Evolutionary conservation across 495 filamentous ascomycete genomes (phyloP), one percentile per base, ranked within the genome.

Genomic region (Penicilliopsis zonata): DNA sequence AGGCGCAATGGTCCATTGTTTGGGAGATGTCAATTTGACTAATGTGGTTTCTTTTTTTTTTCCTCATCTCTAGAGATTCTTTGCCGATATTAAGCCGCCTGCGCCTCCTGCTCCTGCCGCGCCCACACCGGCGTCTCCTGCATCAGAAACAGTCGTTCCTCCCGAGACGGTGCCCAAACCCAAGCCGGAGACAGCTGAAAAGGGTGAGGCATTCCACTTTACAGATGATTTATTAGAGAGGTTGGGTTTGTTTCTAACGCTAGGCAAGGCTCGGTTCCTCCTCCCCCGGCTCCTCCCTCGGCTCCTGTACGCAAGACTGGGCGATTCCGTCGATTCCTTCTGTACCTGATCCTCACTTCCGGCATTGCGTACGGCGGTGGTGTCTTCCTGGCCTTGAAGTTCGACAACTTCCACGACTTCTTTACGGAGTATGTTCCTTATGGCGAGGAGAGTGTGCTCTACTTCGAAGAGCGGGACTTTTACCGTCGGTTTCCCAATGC

Each of bases 401-500:
- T 78, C 41, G 90, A 98, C 62, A 94, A 88, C 55, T 95, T 95
- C 69, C 92, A 98, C 53, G 90, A 98, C 50, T 94, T 96, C 63
- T 98, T 98, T 63, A 96, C 92, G 27, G 87, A 94, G 58, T 98
- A 90, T 55, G 58, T 98, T 5, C 90, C 90, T 2, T 94, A 84
- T 37, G 92, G 88, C 33, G 90, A 98, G 59, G 82, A 94, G 43
- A 78, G 78, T 10, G 90, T 98, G 16, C 73, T 92, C n/a, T 96
- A 93, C 60, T 82, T 98, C 37, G 90, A 98, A 59, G 90, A 98
- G 59, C 74, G 82, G 27, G 86, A 94, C 54, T 95, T 92, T 59
- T 76, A 82, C 44, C 83, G 80, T 53, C 76, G 88, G 13, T 95
- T 94, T 64, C 88, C 87, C 19, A 76, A 77, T 38, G 69, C 78